Conservation (phyloP, 352 stramenopile species). For the Pythium pectinolyticum region DNA sequence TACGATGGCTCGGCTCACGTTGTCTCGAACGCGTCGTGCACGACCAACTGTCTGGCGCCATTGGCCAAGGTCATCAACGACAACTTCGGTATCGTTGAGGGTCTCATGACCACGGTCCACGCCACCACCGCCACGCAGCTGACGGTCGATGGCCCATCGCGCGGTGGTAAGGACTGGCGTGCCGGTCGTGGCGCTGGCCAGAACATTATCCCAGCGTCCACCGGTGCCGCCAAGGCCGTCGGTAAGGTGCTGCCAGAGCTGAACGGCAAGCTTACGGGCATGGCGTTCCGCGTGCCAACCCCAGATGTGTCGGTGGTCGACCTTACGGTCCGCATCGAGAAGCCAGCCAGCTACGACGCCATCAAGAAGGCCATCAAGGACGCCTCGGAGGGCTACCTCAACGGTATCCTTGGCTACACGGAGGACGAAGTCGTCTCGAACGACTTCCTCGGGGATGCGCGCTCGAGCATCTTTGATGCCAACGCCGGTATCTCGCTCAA, state of each 20-base stretch:
- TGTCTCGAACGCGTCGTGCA: slow-evolving; percentile 82
- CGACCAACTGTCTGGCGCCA: slow-evolving; percentile 70
- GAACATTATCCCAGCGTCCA: slow-evolving; percentile 93
- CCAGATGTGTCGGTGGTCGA: slow-evolving; percentile 95
- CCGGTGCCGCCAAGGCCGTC: slow-evolving; percentile 55
- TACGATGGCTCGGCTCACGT: slow-evolving; percentile 86
- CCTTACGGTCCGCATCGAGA: slow-evolving; percentile 87
- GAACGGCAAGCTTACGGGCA: slow-evolving; percentile 93
- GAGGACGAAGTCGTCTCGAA: slow-evolving; percentile 91
- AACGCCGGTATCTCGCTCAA: slow-evolving; percentile 94
- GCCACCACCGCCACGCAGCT: slow-evolving; percentile 87
- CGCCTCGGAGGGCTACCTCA: slow-evolving; percentile 88
- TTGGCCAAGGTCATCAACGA: slow-evolving; percentile 60
- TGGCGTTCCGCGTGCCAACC: slow-evolving; percentile 95
- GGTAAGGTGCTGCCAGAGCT: slow-evolving; percentile 55
- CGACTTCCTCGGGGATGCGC: slow-evolving; percentile 88
- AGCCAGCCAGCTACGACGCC: slow-evolving; percentile 86
- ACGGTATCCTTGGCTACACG: slow-evolving; percentile 91
- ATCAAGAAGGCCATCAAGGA: slow-evolving; percentile 92
- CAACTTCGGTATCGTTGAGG: slow-evolving; percentile 60
- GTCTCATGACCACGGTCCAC: slow-evolving; percentile 53
- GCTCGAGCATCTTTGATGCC: slow-evolving; percentile 94
- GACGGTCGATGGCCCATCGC: slow-evolving; percentile 93
- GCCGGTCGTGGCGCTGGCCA: slow-evolving; percentile 88
- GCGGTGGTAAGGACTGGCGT: slow-evolving; percentile 93